Evolutionary conservation across 2,329 filamentous ascomycete genomes (phyloP).

Genomic region (Metarhizium sp.): DNA sequence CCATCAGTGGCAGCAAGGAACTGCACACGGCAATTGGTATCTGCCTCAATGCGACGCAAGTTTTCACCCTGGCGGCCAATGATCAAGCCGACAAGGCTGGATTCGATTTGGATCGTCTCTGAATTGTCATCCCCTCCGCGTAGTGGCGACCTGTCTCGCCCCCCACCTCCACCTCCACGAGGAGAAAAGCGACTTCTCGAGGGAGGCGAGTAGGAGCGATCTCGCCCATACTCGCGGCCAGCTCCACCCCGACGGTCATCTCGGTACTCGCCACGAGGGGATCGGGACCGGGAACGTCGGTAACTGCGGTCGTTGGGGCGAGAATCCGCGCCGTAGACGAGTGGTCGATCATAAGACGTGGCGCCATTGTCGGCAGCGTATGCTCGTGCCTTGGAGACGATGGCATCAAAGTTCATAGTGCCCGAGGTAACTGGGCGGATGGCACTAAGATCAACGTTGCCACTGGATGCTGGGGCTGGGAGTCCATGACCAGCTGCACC

Average conservation of each 20-base stretch:
- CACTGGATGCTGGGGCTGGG: conserved; percentile 62
- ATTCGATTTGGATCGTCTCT: conserved; percentile 81
- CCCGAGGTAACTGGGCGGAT: conserved; percentile 74
- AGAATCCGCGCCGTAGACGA: conserved; percentile 31
- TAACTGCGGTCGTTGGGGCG: conserved; percentile 40
- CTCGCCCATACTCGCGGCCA: conserved; percentile 39
- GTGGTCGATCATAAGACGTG: conserved; percentile 49
- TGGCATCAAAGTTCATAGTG: conserved; percentile 74
- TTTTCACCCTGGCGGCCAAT: conserved; percentile 90
- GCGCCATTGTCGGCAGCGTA: conserved; percentile 74
- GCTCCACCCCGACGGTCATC: conserved; percentile 68
- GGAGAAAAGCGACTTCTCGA: conserved; percentile 54
- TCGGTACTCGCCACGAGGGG: conserved; percentile 62
- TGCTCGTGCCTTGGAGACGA: conserved; percentile 74
- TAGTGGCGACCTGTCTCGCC: conserved; percentile 51
- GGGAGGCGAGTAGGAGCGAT: conserved; percentile 64
- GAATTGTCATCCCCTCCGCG: conserved; percentile 54
- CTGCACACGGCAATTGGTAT: conserved; percentile 76
- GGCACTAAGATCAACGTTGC: conserved; percentile 69
- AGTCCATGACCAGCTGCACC: conserved; percentile 36
- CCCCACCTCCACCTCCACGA: conserved; percentile 37
- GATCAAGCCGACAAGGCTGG: conserved; percentile 77
- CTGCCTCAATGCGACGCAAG: conserved; percentile 71
- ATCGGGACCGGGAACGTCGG: conserved; percentile 61
- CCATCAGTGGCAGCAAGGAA: conserved; percentile 72